phyloP scores from a whole-genome alignment of 306 rosid genomes.

The Purshia tridentata region DNA sequence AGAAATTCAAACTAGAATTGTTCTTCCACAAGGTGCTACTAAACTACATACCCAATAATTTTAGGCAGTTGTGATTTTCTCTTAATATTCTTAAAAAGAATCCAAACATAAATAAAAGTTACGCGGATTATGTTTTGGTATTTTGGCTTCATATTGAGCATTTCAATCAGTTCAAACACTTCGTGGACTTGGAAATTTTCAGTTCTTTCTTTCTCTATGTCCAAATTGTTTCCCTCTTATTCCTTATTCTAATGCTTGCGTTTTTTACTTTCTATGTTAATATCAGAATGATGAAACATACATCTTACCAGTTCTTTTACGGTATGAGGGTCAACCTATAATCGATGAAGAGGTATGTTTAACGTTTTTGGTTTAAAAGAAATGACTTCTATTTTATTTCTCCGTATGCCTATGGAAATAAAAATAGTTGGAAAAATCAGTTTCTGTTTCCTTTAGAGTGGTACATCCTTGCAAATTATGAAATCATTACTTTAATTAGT shows the following conservation, averaged over 20 bases:
- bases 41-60: neutral
- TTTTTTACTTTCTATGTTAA: slow-evolving; percentile 31
- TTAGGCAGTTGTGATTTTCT: neutral
- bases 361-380: slow-evolving; percentile 18
- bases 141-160: neutral
- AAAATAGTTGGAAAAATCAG: slow-evolving; percentile 14
- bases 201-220: neutral
- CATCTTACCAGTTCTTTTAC: slow-evolving; percentile 86
- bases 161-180: slow-evolving; percentile 8
- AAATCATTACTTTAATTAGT: slow-evolving; percentile 10
- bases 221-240: neutral
- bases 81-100: neutral
- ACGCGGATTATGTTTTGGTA: neutral
- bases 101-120: neutral
- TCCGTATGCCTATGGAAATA: neutral
- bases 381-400: slow-evolving; percentile 16
- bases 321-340: slow-evolving; percentile 91
- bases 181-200: neutral
- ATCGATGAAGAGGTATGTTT: slow-evolving; percentile 90
- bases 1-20: neutral
- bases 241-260: slow-evolving; percentile 15
- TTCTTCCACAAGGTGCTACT: neutral
- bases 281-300: slow-evolving; percentile 93
- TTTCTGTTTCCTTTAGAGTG: slow-evolving; percentile 9
- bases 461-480: slow-evolving; percentile 22